A percentile compares a stretch with the other conserved stretches of the same genome.
Conservation (phyloP, 352 stramenopile species). For the Globisporangium nodosum region DNA sequence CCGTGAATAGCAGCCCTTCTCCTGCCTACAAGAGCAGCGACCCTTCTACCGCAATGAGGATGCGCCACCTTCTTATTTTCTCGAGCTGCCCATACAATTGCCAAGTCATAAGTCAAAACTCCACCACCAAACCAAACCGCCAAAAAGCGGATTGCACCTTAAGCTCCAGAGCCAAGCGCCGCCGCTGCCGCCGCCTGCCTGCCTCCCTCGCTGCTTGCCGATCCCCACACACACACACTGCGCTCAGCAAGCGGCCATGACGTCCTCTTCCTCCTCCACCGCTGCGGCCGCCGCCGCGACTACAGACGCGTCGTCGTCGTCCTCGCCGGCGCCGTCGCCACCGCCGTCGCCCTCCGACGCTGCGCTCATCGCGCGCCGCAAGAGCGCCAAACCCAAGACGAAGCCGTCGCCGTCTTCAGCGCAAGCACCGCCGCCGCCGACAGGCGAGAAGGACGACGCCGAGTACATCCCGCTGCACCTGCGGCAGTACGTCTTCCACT, state of each 20-base stretch:
- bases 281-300: not conserved
- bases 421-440: not conserved
- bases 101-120: not conserved
- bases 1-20: not conserved
- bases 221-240: too few species aligned
- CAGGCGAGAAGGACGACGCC: conserved; percentile 34
- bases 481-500: conserved; percentile 81
- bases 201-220: too few species aligned
- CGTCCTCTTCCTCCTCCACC: not conserved
- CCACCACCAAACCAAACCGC: not conserved
- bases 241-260: not conserved
- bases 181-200: not conserved
- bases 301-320: not conserved
- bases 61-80: not conserved
- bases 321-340: not conserved
- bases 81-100: not conserved
- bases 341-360: conserved; percentile 6
- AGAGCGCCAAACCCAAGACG: not conserved
- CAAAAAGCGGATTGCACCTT: not conserved
- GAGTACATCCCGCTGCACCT: conserved; percentile 88
- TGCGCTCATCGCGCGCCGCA: conserved; percentile 3
- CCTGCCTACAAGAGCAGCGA: not conserved
- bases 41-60: not conserved
- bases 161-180: not conserved
- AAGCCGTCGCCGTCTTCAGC: not conserved